Base-by-base conservation (phyloP, 192 early-diverging fungal genomes). In the Backusella macrospora region DNA sequence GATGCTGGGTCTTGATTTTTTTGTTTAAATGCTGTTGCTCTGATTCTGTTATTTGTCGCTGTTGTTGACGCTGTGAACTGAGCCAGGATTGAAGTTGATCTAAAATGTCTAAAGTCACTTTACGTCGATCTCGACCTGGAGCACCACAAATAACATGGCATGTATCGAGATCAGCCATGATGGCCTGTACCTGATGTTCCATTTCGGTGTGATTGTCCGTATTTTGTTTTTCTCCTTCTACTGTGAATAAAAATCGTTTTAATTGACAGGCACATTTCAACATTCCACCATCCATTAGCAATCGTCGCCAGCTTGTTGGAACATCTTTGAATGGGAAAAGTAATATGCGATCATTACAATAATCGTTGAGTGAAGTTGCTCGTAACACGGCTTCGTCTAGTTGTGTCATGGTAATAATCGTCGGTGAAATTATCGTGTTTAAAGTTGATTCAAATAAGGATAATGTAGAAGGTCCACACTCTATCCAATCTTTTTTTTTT, bases 121-220 rank as follows among this genome's bases (percentile, higher is more conserved):
- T 23, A 8, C 78, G 76, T 14, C 76, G 71, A 23, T 52, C 23
- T 10, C 67, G 37, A 7, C 81, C 83, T 1, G 85, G 78, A n/a
- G 84, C 83, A 12, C 90, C 90, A 6, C 89, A 75, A 76, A 91
- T 83, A 4, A 92, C 68, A 8, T 89, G 68, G 0, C 87, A 84
- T 40, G 79, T 81, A 42, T 92, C 90, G 13, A 90, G 78, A 18
- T 70, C 62, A 23, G 55, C 72, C 43, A 90, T 79, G 1, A 86
- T 76, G 14, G 16, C 34, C 14, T 68, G 67, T 15, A 68, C 26
- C 42, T 79, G 16, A 63, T 55, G 63, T 45, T 71, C 75, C 7
- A 71, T 39, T 29, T 48, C 44, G 29, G 72, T 45, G 7, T 34
- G 29, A 34, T 34, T 34, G 29, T 34, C 2, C 29, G 0, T 34